phyloP scores from a whole-genome alignment of 352 stramenopile genomes.

The Blastocystis sp. region DNA sequence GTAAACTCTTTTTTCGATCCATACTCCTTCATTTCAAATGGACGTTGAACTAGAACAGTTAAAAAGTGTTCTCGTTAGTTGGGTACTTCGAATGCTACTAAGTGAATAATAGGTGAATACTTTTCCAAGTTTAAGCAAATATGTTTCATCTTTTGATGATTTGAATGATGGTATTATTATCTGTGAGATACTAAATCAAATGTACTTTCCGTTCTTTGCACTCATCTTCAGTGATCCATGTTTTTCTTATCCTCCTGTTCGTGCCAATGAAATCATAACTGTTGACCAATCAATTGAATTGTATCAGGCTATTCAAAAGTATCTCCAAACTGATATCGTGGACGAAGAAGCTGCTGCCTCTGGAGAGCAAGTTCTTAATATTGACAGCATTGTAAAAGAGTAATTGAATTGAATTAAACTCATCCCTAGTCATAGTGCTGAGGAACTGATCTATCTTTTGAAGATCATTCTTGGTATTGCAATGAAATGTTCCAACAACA shows the following conservation, averaged over 20 bases:
- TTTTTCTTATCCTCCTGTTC: not conserved
- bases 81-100: not conserved
- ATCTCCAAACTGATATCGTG: constrained; percentile 54
- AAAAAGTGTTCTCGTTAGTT: constrained; percentile 6
- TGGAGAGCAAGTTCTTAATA: constrained; percentile 20
- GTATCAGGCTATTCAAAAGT: constrained; percentile 26
- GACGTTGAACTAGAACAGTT: constrained; percentile 5
- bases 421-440: not conserved
- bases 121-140: constrained; percentile 15
- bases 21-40: not conserved
- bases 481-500: constrained; percentile 37
- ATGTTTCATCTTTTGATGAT: constrained; percentile 37
- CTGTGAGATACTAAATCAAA: constrained; percentile 20
- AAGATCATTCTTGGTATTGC: constrained; percentile 46
- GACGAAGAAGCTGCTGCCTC: constrained; percentile 26
- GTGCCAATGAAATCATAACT: not conserved
- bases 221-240: constrained; percentile 5
- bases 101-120: constrained; percentile 12
- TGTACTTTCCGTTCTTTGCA: not conserved
- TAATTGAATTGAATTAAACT: not conserved
- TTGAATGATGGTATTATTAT: constrained; percentile 41
- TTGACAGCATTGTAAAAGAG: constrained; percentile 16
- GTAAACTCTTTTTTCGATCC: not conserved
- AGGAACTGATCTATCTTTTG: constrained; percentile 25
- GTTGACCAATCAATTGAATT: not conserved